Percentiles rank a stretch among this genome's conserved stretches.
These are phyloP conservation scores for Cercospora janseana DNA, from an alignment of 2,329 filamentous ascomycete genomes.

Conservation along the genomic window DNA sequence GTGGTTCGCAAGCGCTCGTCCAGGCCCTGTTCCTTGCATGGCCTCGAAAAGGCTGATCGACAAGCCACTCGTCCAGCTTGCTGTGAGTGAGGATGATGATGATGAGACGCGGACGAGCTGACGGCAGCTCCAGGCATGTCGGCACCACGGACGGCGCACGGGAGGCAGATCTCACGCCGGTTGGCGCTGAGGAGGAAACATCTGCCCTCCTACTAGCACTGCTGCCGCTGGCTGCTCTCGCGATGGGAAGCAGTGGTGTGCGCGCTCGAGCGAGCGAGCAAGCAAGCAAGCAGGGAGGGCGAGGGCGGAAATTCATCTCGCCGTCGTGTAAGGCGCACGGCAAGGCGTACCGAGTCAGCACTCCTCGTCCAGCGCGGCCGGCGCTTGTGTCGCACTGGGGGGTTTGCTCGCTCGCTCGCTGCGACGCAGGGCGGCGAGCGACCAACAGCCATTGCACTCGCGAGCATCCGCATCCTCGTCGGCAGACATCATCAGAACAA, in stretches of 20 bases:
- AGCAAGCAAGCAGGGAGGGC: background rate
- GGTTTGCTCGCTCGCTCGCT: slow-evolving; percentile 15
- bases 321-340: slow-evolving; percentile 4
- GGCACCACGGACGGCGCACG: background rate
- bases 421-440: too few species aligned
- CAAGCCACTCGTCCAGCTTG: slow-evolving; percentile 14
- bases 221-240: too few species aligned
- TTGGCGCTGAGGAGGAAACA: slow-evolving; percentile 1
- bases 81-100: too few species aligned
- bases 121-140: slow-evolving; percentile 9
- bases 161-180: background rate
- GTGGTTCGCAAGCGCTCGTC: slow-evolving; percentile 8
- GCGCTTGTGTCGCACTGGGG: slow-evolving; percentile 14
- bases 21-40: slow-evolving; percentile 20
- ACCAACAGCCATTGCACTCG: too few species aligned
- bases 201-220: too few species aligned
- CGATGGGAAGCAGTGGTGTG: too few species aligned
- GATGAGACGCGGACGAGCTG: too few species aligned
- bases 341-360: slow-evolving; percentile 18
- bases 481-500: too few species aligned
- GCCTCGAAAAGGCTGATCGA: slow-evolving; percentile 13
- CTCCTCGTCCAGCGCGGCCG: slow-evolving; percentile 4
- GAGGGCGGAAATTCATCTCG: background rate
- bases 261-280: slow-evolving; percentile 3
- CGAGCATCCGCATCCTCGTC: too few species aligned